These are phyloP conservation scores for Parmales sp. DNA, from an alignment of 108 stramenopile species.

Conservation along the genomic window DNA sequence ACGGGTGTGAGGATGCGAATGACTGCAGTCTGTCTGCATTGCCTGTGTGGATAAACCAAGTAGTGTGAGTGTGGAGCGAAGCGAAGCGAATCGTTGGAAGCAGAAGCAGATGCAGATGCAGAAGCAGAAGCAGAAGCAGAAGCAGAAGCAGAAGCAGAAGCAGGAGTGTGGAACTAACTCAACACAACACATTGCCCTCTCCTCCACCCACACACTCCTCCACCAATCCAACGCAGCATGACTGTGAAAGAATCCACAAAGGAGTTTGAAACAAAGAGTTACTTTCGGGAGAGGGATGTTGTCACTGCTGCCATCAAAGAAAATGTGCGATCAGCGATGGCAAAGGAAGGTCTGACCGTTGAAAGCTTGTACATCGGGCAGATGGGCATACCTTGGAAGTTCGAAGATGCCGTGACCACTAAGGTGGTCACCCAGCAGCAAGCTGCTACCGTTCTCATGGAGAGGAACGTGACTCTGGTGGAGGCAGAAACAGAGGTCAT, in stretches of 20 bases:
- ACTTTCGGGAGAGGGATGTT: not conserved
- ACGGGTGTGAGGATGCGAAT: not conserved
- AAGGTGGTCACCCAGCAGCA: conserved; percentile 5
- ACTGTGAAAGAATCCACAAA: not conserved
- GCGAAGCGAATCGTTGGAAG: too few relatives aligned
- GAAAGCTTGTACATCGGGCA: not conserved
- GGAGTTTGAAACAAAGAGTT: not conserved
- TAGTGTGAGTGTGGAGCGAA: too few relatives aligned
- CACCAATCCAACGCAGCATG: too few relatives aligned
- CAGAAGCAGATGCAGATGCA: not conserved
- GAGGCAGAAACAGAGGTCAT: not conserved
- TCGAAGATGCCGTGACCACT: conserved; percentile 1
- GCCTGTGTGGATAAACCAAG: too few relatives aligned
- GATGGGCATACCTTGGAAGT: not conserved
- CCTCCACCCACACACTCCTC: too few relatives aligned
- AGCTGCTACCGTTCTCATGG: conserved; percentile 3
- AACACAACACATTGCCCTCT: too few relatives aligned
- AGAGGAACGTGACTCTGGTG: conserved; percentile 1
- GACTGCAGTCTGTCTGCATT: too few relatives aligned
- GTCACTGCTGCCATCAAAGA: not conserved
- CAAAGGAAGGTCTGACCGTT: not conserved
- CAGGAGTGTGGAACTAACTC: too few relatives aligned
- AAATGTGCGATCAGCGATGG: not conserved
- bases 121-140: too few relatives aligned
- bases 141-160: too few relatives aligned